Evolutionary conservation across 2,329 filamentous ascomycete genomes (phyloP), one percentile per base, ranked within the genome.

Genomic region (Fusarium xylarioides): DNA sequence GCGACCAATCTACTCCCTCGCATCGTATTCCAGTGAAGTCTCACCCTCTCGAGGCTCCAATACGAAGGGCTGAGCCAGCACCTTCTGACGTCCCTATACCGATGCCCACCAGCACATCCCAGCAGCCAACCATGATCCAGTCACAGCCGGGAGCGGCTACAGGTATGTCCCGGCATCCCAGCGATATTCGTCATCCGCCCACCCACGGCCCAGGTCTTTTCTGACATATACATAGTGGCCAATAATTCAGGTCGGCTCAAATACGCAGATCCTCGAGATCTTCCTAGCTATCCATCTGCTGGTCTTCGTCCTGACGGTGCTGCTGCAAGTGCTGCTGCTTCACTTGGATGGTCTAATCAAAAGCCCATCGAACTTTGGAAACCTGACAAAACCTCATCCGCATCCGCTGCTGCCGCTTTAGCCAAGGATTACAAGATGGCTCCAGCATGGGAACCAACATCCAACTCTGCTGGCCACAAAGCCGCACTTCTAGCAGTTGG

Each of bases 301-400:
- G 92, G 93, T 42, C 85, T 94, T 65, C 83, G 80, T 60, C 76
- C 85, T 49, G 85, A 87, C 74, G 85, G 83, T 75, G 85, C 87
- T 57, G 93, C 93, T 63, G 93, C 93, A 68, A 89, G 91, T 73
- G 90, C 92, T 62, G 94, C 94, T 60, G 93, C 93, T 44, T 89
- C 88, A 57, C 84, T 95, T 50, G 93, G 93, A 56, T 93, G 93
- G 85, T 86, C 89, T 54, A 93, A 90, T 78, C 89, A 90, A 75
- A 93, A 90, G 78, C 81, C 89, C 6, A 84, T 91, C 56, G 88
- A 93, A 79, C 84, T 86, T 79, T 93, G 91, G 91, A 91, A 89
- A 78, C 90, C 91, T 23, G 86, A 90, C 71, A 86, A 86, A 49
- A 87, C 81, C 6, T 80, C 87, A 83, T 86, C 86, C 79, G 80